phyloP scores from a whole-genome alignment of 768 basidiomycete genomes.

The Leccinum obscurum region DNA sequence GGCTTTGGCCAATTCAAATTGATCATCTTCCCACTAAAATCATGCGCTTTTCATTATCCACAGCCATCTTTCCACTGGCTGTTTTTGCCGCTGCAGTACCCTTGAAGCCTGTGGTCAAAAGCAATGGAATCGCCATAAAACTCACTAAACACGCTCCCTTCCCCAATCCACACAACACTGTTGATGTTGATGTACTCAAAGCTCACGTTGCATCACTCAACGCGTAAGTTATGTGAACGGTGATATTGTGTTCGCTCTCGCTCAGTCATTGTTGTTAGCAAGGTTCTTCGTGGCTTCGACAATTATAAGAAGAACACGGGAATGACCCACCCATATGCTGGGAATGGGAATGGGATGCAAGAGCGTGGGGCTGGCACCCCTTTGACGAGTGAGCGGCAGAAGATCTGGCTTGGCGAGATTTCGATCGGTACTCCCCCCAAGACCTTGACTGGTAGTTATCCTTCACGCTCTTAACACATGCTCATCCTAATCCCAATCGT shows the following conservation, averaged over 20 bases:
- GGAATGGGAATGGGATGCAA: not conserved
- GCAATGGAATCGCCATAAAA: too few relatives aligned
- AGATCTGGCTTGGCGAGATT: not conserved
- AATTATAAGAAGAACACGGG: not conserved
- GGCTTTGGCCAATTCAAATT: too few relatives aligned
- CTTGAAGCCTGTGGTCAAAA: too few relatives aligned
- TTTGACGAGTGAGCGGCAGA: not conserved
- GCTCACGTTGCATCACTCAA: not conserved
- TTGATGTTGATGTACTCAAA: too few relatives aligned
- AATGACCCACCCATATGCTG: not conserved
- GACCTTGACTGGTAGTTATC: not conserved
- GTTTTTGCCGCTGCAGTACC: too few relatives aligned
- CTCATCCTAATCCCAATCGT: not conserved
- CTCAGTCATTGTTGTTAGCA: not conserved
- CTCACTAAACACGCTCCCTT: too few relatives aligned
- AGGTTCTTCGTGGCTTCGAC: not conserved
- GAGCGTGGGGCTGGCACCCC: not conserved
- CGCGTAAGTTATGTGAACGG: not conserved
- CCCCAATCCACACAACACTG: too few relatives aligned
- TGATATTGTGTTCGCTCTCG: not conserved
- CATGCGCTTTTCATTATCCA: too few relatives aligned
- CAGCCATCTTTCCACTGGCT: too few relatives aligned
- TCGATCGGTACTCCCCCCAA: not conserved
- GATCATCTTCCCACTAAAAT: too few relatives aligned
- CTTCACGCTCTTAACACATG: not conserved